Conservation (phyloP, 2,329 filamentous ascomycete genomes). For the Colletotrichum eremochloae region DNA sequence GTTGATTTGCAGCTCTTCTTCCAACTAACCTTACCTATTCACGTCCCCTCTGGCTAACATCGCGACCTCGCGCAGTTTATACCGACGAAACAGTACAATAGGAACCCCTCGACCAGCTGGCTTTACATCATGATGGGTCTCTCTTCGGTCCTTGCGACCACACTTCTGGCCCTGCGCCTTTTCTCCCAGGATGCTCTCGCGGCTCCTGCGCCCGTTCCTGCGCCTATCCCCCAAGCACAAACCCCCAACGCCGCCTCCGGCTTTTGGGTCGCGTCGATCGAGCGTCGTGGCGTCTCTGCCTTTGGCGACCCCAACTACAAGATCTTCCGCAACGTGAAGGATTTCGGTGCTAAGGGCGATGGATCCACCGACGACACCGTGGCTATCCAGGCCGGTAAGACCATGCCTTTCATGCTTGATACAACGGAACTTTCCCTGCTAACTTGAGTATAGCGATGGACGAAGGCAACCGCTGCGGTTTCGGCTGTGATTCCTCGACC, state of each 20-base stretch:
- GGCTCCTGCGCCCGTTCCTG: constrained; percentile 48
- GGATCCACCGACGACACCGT: constrained; percentile 83
- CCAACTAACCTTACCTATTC: constrained; percentile 18
- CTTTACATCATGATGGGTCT: constrained; percentile 60
- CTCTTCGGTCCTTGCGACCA: constrained; percentile 56
- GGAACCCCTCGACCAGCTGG: constrained; percentile 49
- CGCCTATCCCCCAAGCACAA: constrained; percentile 36
- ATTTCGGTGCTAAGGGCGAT: constrained; percentile 79
- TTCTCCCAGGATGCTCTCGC: constrained; percentile 52
- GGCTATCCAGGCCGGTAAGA: constrained; percentile 80
- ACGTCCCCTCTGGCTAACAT: constrained; percentile 14
- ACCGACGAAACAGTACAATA: constrained; percentile 25
- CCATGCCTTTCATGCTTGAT: too few relatives aligned
- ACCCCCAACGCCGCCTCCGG: constrained; percentile 53
- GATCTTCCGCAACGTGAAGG: constrained; percentile 82
- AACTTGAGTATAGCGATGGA: constrained; percentile 66
- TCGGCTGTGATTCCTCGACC: constrained; percentile 86
- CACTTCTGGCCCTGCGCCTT: constrained; percentile 59
- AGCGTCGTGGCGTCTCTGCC: constrained; percentile 76
- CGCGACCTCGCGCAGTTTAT: constrained; percentile 15
- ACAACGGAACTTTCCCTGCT: background rate
- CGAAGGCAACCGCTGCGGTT: constrained; percentile 83
- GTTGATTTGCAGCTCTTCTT: constrained; percentile 3
- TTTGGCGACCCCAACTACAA: constrained; percentile 74
- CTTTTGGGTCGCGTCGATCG: constrained; percentile 81